Evolutionary conservation across 805 yeast genomes (phyloP), one percentile per base, ranked within the genome.

Genomic region (Isabelozyma gotoi): DNA sequence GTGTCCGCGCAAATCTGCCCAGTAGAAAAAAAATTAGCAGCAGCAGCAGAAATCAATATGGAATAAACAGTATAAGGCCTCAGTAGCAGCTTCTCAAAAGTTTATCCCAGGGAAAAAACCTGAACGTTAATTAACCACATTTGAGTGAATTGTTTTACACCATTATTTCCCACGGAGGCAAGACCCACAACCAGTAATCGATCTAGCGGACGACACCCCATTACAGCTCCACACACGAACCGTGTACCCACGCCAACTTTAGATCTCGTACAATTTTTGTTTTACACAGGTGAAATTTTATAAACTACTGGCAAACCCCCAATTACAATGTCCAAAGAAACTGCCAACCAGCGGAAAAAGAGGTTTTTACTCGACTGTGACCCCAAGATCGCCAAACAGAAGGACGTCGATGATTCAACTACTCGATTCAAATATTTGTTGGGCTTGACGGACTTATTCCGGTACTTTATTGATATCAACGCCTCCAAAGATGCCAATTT

Each of bases 391-490:
- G 88, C 85, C 39, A 72, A 76, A 41, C 69, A 68, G 27, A 75
- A 52, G 16, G 73, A 67, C 41, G 67, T 57, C 24, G 87, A 80
- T 53, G 94, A 85, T 53, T 78, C 95, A 0, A 83, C 89, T 19
- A 81, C 76, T 52, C 74, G 98, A 46, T 88, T 88, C 74, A 82
- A 81, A 59, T 88, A 91, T 63, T 70, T 91, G 35, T 69, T 92
- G 39, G 85, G 90, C 1, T 71, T 91, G 33, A 89, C 97, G 0
- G 96, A 88, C 49, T 71, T 92, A 44, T 91, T 91, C 62, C 82
- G 95, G 33, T 91, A 90, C 60, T 91, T 91, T 63, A 87, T 91
- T 48, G 87, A 89, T 51, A 75, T 86, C 36, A 81, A 85, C 49
- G 88, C 96, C 10, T 78, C 88, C 41, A 85, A 84, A 58, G 96